phyloP scores from a whole-genome alignment of 2,329 filamentous ascomycete species.

The Thelonectria discophora region DNA sequence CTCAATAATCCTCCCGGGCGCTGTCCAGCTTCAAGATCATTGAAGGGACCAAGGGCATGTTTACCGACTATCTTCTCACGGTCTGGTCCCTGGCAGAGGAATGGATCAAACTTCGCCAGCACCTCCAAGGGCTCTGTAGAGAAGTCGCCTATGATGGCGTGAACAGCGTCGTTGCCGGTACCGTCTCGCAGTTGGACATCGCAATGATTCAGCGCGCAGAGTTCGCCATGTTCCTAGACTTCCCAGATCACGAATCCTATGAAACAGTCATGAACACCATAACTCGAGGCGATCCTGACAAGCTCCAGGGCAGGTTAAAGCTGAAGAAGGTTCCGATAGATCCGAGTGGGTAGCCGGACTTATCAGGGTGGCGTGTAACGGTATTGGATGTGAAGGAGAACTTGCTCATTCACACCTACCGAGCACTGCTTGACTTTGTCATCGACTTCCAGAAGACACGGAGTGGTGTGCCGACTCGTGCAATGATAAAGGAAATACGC shows the following conservation, averaged over 20 bases:
- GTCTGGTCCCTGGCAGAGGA: constrained; percentile 50
- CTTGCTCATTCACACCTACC: constrained; percentile 53
- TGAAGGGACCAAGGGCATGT: constrained; percentile 46
- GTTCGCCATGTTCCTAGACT: constrained; percentile 54
- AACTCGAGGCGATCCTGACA: constrained; percentile 48
- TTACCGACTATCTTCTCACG: constrained; percentile 56
- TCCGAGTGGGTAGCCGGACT: not conserved
- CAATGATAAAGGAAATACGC: constrained; percentile 49
- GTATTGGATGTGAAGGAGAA: constrained; percentile 54
- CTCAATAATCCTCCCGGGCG: no score
- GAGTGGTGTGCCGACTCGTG: constrained; percentile 57
- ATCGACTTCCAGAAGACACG: constrained; percentile 55
- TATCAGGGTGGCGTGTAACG: constrained; percentile 16
- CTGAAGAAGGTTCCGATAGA: not conserved
- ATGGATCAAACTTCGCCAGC: constrained; percentile 51
- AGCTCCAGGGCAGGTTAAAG: constrained; percentile 31
- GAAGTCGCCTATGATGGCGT: constrained; percentile 55
- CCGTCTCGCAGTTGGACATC: constrained; percentile 53
- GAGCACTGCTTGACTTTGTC: constrained; percentile 55
- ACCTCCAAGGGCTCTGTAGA: constrained; percentile 52
- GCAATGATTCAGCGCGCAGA: constrained; percentile 52
- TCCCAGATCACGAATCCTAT: constrained; percentile 55
- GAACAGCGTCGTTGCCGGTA: constrained; percentile 56
- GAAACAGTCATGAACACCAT: constrained; percentile 53
- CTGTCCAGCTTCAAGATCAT: no score